Evolutionary conservation across 2,329 filamentous ascomycete species (phyloP), one percentile per base, ranked within the genome.

Genomic region (Tolypocladium amazonense): DNA sequence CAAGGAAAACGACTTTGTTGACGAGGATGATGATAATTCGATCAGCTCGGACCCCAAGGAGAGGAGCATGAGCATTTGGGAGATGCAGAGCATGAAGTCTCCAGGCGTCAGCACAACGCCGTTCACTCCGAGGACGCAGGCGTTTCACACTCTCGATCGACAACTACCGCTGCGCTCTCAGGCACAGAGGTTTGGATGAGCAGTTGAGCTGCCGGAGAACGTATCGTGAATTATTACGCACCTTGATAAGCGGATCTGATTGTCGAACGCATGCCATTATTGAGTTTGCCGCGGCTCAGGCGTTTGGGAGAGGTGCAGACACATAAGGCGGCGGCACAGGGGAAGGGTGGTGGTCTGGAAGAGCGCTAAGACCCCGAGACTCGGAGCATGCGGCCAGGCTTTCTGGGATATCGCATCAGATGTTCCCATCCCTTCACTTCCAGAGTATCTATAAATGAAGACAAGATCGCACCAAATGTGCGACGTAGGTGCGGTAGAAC

Each of bases 71-170:
- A 75, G 78, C 61, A 71, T 75, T 62, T 84, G 80, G 78, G 85
- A 88, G 73, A 81, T 86, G 80, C 79, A 81, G 59, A 75, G 75
- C 62, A 79, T 84, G 66, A 71, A 69, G 62, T 66, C 68, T 1
- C 73, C 75, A n/a, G n/a, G n/a, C 1, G 69, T 68, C 6, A 69
- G 67, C 14, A 64, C 59, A 18, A 64, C 76, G 63, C 82, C 83
- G 0, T 88, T 80, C 63, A 89, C 86, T 8, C 87, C 86, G 7
- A 73, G 87, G 64, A 89, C 87, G 20, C 79, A 83, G 70, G 87
- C 87, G 1, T 89, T 89, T 69, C 79, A 88, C 67, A 80, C 81
- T 15, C 74, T 88, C 56, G 82, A 87, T 62, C 73, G 83, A 59
- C 81, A 81, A 66, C 69, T 86, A 61, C 83, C 84, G 3, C 68